These are phyloP conservation scores for Clonostachys chloroleuca DNA, from an alignment of 2,329 filamentous ascomycete genomes.

Conservation along the genomic window DNA sequence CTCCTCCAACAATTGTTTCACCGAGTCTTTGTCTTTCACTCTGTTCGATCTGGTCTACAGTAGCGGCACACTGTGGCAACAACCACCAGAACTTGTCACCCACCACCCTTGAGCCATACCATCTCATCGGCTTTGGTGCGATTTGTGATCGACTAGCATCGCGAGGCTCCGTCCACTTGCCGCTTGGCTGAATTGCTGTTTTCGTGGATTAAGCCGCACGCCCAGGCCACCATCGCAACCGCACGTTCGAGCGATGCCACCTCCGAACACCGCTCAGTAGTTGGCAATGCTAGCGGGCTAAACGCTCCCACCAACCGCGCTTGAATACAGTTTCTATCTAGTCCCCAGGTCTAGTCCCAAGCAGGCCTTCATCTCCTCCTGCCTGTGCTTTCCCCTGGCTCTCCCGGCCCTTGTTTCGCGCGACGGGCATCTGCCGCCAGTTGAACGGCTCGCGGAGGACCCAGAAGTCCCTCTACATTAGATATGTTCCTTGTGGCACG, in stretches of 20 bases:
- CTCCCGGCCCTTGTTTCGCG: neutral
- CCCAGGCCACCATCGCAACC: neutral
- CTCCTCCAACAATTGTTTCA: conserved; percentile 16
- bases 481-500: conserved; percentile 20
- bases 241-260: neutral
- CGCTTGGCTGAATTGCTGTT: too few species aligned
- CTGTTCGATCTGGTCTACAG: conserved; percentile 19
- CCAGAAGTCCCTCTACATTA: neutral
- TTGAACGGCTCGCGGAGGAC: neutral
- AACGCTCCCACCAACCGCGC: neutral
- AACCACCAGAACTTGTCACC: neutral
- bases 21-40: conserved; percentile 21
- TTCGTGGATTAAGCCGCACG: neutral
- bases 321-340: neutral
- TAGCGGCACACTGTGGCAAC: neutral
- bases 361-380: neutral
- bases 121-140: neutral
- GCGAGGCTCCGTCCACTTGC: too few species aligned
- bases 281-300: neutral
- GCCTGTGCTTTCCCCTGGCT: neutral
- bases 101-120: neutral
- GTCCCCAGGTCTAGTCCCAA: neutral
- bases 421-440: too few species aligned
- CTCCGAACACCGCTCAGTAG: neutral
- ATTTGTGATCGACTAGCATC: too few species aligned